Conservation (phyloP, 2,329 filamentous ascomycete species). For the Davidsoniella virescens region DNA sequence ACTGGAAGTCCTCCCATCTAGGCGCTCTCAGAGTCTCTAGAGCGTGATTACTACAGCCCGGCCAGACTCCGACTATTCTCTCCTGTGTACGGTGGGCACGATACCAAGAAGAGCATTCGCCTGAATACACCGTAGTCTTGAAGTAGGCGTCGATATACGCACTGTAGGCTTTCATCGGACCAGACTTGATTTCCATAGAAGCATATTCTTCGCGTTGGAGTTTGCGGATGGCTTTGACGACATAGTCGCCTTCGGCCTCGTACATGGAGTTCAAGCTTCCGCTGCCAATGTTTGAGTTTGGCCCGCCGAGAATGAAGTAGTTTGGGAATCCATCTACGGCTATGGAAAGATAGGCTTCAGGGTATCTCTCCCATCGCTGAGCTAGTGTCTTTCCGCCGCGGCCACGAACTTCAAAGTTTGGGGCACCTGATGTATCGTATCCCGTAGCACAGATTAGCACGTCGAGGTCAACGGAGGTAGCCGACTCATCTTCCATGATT, state of each 20-base stretch:
- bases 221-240: conserved; percentile 16
- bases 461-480: conserved; percentile 13
- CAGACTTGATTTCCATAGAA: conserved; percentile 26
- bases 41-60: conserved; percentile 28
- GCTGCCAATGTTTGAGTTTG: conserved; percentile 31
- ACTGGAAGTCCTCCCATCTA: conserved; percentile 29
- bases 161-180: conserved; percentile 30
- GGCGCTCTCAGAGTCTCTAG: conserved; percentile 26
- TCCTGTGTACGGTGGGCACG: conserved; percentile 26
- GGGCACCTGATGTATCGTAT: conserved; percentile 14
- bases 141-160: conserved; percentile 32
- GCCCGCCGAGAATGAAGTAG: conserved; percentile 31
- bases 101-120: conserved; percentile 38
- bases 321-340: conserved; percentile 33
- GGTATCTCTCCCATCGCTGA: conserved; percentile 23
- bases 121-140: conserved; percentile 30
- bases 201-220: conserved; percentile 18
- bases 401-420: conserved; percentile 24
- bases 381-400: conserved; percentile 22
- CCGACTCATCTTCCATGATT: conserved; percentile 11
- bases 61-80: conserved; percentile 28
- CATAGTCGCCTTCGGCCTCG: conserved; percentile 25
- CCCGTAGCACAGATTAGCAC: conserved; percentile 15
- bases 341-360: conserved; percentile 29
- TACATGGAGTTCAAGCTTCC: conserved; percentile 31